A percentile compares a stretch with the other conserved stretches of the same genome.
phyloP scores from a whole-genome alignment of 2,329 filamentous ascomycete species.

The Pseudocercospora ulei region DNA sequence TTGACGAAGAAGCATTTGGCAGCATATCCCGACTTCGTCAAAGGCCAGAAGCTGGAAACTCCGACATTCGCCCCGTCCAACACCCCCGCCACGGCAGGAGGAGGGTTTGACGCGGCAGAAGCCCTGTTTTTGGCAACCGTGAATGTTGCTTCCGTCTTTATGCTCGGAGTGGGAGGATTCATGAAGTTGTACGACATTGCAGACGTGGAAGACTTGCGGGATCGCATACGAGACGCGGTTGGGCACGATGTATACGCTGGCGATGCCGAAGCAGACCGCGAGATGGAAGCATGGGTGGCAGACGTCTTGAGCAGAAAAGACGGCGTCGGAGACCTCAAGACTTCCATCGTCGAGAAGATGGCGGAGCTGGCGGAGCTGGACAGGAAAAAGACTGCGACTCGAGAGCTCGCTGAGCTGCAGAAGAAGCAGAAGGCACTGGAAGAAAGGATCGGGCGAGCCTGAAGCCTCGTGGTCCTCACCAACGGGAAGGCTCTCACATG shows the following conservation, averaged over 20 bases:
- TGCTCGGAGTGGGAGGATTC: slow-evolving; percentile 63
- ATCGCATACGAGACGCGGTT: slow-evolving; percentile 50
- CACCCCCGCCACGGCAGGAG: slow-evolving; percentile 35
- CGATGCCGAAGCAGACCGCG: slow-evolving; percentile 44
- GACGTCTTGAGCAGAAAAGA: slow-evolving; percentile 44
- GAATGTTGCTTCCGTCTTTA: slow-evolving; percentile 65
- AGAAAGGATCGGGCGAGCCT: slow-evolving; percentile 6
- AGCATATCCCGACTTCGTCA: slow-evolving; percentile 45
- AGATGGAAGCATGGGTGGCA: slow-evolving; percentile 48
- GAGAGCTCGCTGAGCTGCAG: slow-evolving; percentile 12
- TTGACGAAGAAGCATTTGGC: slow-evolving; percentile 57
- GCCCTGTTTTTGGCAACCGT: slow-evolving; percentile 79
- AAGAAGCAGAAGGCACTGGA: slow-evolving; percentile 32
- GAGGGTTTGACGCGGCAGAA: slow-evolving; percentile 64
- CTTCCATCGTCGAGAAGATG: slow-evolving; percentile 29
- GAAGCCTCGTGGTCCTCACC: no score
- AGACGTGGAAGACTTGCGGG: slow-evolving; percentile 46
- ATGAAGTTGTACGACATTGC: slow-evolving; percentile 68
- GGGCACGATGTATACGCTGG: slow-evolving; percentile 50
- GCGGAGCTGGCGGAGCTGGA: slow-evolving; percentile 28
- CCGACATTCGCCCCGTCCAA: slow-evolving; percentile 20
- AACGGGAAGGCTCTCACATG: no score
- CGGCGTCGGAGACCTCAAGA: slow-evolving; percentile 30
- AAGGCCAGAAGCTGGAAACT: slow-evolving; percentile 13
- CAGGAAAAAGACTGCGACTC: slow-evolving; percentile 18